A percentile compares a stretch with the other conserved stretches of the same genome.
Evolutionary conservation across 2,329 filamentous ascomycete species (phyloP).

Genomic region (Talaromyces verruculosus): DNA sequence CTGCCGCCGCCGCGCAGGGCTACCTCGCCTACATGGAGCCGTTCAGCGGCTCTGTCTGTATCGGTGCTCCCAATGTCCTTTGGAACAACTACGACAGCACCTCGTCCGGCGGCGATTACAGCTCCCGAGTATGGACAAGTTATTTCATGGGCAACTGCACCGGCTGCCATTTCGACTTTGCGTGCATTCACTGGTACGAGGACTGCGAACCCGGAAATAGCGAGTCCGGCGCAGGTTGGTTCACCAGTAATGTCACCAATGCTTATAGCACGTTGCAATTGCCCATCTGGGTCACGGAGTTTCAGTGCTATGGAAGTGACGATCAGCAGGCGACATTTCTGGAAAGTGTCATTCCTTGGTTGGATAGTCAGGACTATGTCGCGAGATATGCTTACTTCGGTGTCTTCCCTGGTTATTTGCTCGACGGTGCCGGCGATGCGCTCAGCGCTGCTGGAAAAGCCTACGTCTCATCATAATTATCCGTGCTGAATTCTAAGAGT

Average conservation of each 20-base stretch:
- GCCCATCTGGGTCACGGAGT: slow-evolving; percentile 25
- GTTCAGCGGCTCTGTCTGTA: neutral
- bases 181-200: slow-evolving; percentile 39
- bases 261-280: slow-evolving; percentile 22
- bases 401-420: slow-evolving; percentile 20
- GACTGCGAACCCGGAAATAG: slow-evolving; percentile 20
- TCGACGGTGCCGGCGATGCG: slow-evolving; percentile 22
- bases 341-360: slow-evolving; percentile 23
- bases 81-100: slow-evolving; percentile 25
- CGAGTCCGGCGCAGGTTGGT: slow-evolving; percentile 30
- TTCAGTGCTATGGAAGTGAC: neutral
- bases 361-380: slow-evolving; percentile 23
- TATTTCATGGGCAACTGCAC: slow-evolving; percentile 32
- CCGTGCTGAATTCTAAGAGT: neutral
- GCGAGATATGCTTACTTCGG: slow-evolving; percentile 26
- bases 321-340: slow-evolving; percentile 18
- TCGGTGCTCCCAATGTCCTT: neutral
- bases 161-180: slow-evolving; percentile 36
- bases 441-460: neutral
- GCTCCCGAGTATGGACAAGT: slow-evolving; percentile 31
- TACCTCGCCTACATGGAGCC: neutral
- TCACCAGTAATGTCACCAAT: slow-evolving; percentile 31
- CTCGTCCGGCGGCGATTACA: slow-evolving; percentile 18
- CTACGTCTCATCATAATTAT: neutral
- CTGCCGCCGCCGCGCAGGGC: neutral